These are phyloP conservation scores for Vararia minispora DNA, from an alignment of 768 basidiomycete genomes.

Conservation along the genomic window DNA sequence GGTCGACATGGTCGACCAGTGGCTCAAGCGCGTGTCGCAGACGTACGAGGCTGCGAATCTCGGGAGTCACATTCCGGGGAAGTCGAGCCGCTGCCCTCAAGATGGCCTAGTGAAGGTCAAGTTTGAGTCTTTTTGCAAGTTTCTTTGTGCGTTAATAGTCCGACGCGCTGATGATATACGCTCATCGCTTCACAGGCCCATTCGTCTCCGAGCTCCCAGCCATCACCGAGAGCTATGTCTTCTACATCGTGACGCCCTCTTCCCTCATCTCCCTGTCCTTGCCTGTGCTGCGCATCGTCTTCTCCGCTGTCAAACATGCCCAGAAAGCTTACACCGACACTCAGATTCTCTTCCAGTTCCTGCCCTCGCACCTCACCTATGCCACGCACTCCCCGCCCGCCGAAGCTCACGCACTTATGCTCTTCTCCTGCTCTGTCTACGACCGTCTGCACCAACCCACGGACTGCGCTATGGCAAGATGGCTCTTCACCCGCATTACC, in stretches of 20 bases:
- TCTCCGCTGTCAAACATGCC: slow-evolving; percentile 50
- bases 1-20: slow-evolving; percentile 36
- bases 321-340: slow-evolving; percentile 32
- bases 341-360: slow-evolving; percentile 58
- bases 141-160: slow-evolving; percentile 44
- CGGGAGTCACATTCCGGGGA: slow-evolving; percentile 46
- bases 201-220: slow-evolving; percentile 35
- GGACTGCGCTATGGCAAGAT: slow-evolving; percentile 48
- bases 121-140: slow-evolving; percentile 64
- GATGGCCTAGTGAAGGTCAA: slow-evolving; percentile 54
- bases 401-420: slow-evolving; percentile 30
- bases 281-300: slow-evolving; percentile 54
- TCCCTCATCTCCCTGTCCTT: slow-evolving; percentile 53
- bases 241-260: slow-evolving; percentile 60
- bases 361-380: slow-evolving; percentile 53
- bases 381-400: slow-evolving; percentile 35
- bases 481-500: slow-evolving; percentile 29
- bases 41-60: slow-evolving; percentile 59
- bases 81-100: slow-evolving; percentile 29
- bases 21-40: slow-evolving; percentile 43
- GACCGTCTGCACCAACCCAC: slow-evolving; percentile 55
- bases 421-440: slow-evolving; percentile 56
- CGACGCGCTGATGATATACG: too few species aligned
- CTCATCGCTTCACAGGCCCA: slow-evolving; percentile 27
- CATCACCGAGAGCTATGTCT: slow-evolving; percentile 34